These are phyloP conservation scores for Fusarium sp. DNA, from an alignment of 2,329 filamentous ascomycete genomes.

Conservation along the genomic window DNA sequence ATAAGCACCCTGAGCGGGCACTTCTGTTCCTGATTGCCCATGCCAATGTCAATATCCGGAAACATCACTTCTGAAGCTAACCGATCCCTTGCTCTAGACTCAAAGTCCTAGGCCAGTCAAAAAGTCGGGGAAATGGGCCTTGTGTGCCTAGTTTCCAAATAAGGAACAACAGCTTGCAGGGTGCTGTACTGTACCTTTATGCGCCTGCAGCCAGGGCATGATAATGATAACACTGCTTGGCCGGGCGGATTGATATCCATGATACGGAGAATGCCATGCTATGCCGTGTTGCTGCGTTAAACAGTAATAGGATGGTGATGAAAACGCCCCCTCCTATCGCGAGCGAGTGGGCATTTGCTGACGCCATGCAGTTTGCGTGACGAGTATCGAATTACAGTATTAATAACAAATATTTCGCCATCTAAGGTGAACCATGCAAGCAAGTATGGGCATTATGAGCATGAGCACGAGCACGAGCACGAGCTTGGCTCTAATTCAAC, in stretches of 20 bases:
- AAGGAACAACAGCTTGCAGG: conserved; percentile 15
- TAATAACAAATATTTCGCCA: conserved; percentile 34
- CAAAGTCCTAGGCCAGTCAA: conserved; percentile 7
- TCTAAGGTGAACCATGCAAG: conserved; percentile 2
- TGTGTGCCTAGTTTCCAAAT: conserved; percentile 22
- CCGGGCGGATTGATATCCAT: background rate
- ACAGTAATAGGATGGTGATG: background rate
- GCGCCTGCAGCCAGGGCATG: conserved; percentile 1
- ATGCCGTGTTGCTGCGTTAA: background rate
- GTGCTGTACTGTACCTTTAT: conserved; percentile 3
- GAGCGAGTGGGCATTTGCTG: conserved; percentile 32
- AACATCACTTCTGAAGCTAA: background rate
- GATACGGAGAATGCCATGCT: conserved; percentile 7
- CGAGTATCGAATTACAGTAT: conserved; percentile 2
- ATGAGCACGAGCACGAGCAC: no score
- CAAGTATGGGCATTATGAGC: no score
- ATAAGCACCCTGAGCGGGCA: background rate
- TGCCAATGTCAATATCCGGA: conserved; percentile 12
- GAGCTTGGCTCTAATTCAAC: background rate
- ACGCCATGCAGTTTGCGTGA: conserved; percentile 32
- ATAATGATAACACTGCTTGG: conserved; percentile 16
- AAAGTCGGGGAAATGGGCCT: conserved; percentile 7
- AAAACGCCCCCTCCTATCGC: conserved; percentile 20
- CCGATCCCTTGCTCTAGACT: conserved; percentile 7
- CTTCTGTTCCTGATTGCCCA: conserved; percentile 16